Evolutionary conservation across 2,329 filamentous ascomycete genomes (phyloP), one percentile per base, ranked within the genome.

Genomic region (Chrysoporthe cubensis): DNA sequence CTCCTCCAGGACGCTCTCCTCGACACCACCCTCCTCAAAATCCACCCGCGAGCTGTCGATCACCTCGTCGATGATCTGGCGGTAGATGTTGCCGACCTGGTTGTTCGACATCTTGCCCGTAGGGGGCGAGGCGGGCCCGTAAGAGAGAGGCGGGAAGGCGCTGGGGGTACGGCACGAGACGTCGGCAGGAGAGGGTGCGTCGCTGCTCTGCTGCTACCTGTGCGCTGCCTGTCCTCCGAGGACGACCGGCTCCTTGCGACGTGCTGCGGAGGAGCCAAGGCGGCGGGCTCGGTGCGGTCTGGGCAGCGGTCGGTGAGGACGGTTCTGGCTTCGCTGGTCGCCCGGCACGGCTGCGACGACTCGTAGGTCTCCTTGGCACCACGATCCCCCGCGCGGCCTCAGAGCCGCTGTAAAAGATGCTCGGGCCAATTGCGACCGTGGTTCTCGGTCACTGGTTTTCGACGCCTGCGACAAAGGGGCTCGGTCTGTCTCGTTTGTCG

Each of bases 11-110:
- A 95, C 95, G 74, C 88, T 84, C 78, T 95, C 91, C 75, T 97
- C 93, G 72, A 98, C 91, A 75, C 96, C 96, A 74, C 91, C 93
- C 82, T 99, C 96, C 80, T 99, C 96, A 78, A 99, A 98, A 81
- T 98, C 96, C 76, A 95, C 92, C 76, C 92, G 88, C 76, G 95
- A 97, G 73, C 92, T 91, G 74, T 95, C 91, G 80, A 98, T 93
- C 78, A 99, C 94, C 82, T 96, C 93, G 71, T 90, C 85, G 77
- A 92, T 92, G 79, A 92, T 90, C 75, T 85, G 83, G 80, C 90
- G 85, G 80, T 97, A 99, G 76, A 98, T 90, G 73, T 83, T 82
- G 75, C 96, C 96, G 83, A 89, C 87, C 18, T 81, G 80, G 59
- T 78, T 75, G 78, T 89, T 88, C 68, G 87, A 88, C 87, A 89